Evolutionary conservation across 1,139 yeast genomes (phyloP), one percentile per base, ranked within the genome.

Genomic region (Williopsis jadinii): DNA sequence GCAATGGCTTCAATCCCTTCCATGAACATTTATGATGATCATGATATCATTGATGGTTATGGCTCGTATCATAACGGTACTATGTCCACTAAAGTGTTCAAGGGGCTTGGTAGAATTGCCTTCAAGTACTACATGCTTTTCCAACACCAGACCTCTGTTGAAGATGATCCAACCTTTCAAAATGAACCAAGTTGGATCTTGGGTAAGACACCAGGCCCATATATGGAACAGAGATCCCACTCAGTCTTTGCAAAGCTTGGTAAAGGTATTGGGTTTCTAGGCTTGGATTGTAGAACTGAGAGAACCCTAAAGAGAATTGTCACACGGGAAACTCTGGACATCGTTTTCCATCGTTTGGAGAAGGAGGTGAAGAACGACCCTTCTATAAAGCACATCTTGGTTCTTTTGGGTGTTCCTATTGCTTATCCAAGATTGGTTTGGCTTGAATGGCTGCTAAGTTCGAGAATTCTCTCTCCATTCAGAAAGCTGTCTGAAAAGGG

Each of bases 41-140:
- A 90, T 62, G 97, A 88, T 60, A 84, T 90, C 42, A 88, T 92
- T 52, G 98, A 90, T 59, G 98, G 97, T 3, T 92, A 79, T 63
- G 98, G 97, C 2, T 84, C 95, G 2, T 90, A 90, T 62, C 70
- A 71, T 37, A 85, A 86, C 49, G 47, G 62, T 2, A 85, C 95
- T 36, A 88, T 87, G 96, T 55, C 56, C 2, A 75, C 80, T 29
- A 78, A 77, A 1, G 74, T 85, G 15, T 85, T 90, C 59, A 60
- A 64, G 42, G 75, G 81, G 10, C 72, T 90, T 34, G 97, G 97
- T 9, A 73, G 74, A 46, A 66, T 77, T 14, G 96, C 97, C 1
- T 86, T 77, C 68, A 80, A 80, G 59, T 88, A 84, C 63, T 90
- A 92, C 61, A 75, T 88, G 85, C 64, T 92, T 30, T 90, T 90